Evolutionary conservation across 306 rosid species (phyloP), one percentile per base, ranked within the genome.

Genomic region (Cucumis melo): DNA sequence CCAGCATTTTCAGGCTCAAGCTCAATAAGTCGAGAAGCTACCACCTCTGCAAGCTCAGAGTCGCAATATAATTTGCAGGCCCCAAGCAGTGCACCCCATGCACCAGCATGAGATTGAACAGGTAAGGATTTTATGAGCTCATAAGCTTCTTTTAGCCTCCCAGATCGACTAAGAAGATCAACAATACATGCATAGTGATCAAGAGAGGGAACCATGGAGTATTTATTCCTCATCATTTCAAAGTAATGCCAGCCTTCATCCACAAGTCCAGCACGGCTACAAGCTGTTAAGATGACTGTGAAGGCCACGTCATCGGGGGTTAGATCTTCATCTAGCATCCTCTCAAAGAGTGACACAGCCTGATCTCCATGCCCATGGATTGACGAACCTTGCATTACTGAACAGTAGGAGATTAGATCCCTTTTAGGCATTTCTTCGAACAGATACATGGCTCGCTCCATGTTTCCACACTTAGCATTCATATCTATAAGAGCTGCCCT

Each of bases 401-500:
- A 85, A 85, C 97, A 90, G 81, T 88, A 92, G 7, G 86, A 80
- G 42, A 90, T 80, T 8, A 90, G 3, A 80, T 88, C 93, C 11
- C 74, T 85, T 17, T 78, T 78, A 55, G 86, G 86, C 86, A 79
- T 87, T 59, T 77, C 83, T 34, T 79, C 81, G 64, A 92, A 90
- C 83, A 88, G 80, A 53, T 72, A 58, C 42, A 73, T 66, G 2
- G 93, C 92, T 83, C 91, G 82, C 41, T 87, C 91, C 82, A 92
- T 82, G 85, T 92, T 92, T 42, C 97, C 96, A 24, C 92, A 87
- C 81, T 92, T 92, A 0, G 92, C 96, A 88, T 88, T 90, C 97
- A 92, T 88, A 81, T 92, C 96, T 44, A 87, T 76, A 64, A 90
- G 92, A 67, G 97, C 91, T 17, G 92, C 83, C 41, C 63, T 74